Evolutionary conservation across 306 rosid species (phyloP).

Genomic region (Medicago arabica): DNA sequence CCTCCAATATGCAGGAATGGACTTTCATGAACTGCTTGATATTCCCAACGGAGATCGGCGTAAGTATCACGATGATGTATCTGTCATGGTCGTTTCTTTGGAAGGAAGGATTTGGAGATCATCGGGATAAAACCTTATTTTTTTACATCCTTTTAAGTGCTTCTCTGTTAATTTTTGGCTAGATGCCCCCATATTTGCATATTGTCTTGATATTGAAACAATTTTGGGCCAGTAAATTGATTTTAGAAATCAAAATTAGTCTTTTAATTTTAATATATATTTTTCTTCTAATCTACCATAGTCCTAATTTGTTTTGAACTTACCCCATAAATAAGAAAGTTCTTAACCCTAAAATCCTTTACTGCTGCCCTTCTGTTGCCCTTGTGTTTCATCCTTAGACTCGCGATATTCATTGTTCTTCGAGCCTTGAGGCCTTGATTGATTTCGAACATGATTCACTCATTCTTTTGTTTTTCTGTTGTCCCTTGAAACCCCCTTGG

Average conservation of each 20-base stretch:
- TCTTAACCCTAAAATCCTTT: too few species aligned
- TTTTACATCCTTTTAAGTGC: not conserved
- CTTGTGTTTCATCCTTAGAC: not conserved
- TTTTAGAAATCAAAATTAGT: conserved; percentile 45
- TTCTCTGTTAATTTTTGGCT: conserved; percentile 37
- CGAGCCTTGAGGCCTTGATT: not conserved
- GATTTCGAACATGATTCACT: too few species aligned
- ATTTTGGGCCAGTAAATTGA: conserved; percentile 53
- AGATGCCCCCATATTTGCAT: conserved; percentile 51
- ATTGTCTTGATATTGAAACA: conserved; percentile 52
- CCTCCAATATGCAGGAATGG: conserved; percentile 51
- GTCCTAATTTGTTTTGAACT: not conserved
- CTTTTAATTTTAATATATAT: conserved; percentile 30
- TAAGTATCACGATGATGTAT: conserved; percentile 72
- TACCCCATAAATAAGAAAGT: not conserved
- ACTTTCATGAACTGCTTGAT: conserved; percentile 68
- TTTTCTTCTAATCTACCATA: not conserved
- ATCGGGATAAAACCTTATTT: conserved; percentile 49
- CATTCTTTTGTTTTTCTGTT: too few species aligned
- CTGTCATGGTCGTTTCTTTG: conserved; percentile 68
- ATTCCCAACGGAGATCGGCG: conserved; percentile 72
- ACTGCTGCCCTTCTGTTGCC: too few species aligned
- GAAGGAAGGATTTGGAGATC: conserved; percentile 79
- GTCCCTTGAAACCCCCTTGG: too few species aligned
- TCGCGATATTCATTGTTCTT: not conserved